Conservation (phyloP, 257 asterid species). For the Cruciata laevipes region DNA sequence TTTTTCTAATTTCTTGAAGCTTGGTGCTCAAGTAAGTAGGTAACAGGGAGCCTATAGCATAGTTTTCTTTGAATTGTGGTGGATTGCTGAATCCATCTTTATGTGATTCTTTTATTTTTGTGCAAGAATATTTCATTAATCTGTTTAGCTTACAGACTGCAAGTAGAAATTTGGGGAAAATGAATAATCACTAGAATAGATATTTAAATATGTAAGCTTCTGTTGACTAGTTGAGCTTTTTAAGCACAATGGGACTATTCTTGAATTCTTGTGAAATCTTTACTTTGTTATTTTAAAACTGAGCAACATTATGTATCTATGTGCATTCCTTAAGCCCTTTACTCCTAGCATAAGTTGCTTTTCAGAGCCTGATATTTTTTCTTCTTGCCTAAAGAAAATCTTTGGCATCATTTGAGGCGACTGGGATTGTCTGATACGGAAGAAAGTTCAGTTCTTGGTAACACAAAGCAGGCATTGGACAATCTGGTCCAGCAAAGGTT, state of each 20-base stretch:
- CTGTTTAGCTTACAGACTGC: background rate
- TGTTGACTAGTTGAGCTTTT: background rate
- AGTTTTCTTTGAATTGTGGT: background rate
- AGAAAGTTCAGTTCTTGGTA: slow-evolving; percentile 60
- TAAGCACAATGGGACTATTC: background rate
- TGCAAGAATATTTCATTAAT: background rate
- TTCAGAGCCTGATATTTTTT: slow-evolving; percentile 3
- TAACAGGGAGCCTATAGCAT: background rate
- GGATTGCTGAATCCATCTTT: background rate
- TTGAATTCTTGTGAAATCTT: background rate
- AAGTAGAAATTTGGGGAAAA: background rate
- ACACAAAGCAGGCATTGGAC: slow-evolving; percentile 55
- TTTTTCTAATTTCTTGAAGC: background rate
- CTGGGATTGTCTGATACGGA: slow-evolving; percentile 69
- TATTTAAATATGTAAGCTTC: background rate
- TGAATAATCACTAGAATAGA: background rate
- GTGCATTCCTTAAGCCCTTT: background rate
- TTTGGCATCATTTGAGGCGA: slow-evolving; percentile 86
- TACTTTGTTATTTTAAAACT: background rate
- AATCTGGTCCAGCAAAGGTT: slow-evolving; percentile 88
- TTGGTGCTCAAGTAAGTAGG: slow-evolving; percentile 1
- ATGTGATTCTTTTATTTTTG: background rate
- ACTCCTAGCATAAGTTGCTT: background rate
- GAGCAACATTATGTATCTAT: background rate
- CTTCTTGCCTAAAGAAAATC: slow-evolving; percentile 44